Evolutionary conservation across 2,329 filamentous ascomycete genomes (phyloP).

Genomic region (Hypoxylon sp.): DNA sequence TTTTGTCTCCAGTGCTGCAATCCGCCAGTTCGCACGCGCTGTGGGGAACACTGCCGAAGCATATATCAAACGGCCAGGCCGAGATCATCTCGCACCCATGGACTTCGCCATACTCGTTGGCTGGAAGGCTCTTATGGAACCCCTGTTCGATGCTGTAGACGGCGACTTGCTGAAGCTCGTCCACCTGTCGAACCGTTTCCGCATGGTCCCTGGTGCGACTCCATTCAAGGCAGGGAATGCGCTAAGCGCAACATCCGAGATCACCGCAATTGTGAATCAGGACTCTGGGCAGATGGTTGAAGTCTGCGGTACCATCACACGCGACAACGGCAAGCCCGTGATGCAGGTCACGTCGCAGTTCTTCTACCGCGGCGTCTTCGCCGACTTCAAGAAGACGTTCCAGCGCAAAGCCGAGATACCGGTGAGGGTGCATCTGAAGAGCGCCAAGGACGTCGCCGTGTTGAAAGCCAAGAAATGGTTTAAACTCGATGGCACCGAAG

Average conservation of each 20-base stretch:
- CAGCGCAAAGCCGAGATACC: constrained; percentile 93
- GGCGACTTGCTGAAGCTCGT: constrained; percentile 94
- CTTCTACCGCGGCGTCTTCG: constrained; percentile 90
- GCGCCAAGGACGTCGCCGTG: constrained; percentile 89
- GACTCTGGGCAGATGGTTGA: constrained; percentile 98
- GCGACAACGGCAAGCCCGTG: constrained; percentile 78
- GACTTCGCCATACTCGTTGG: constrained; percentile 95
- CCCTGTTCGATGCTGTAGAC: constrained; percentile 76
- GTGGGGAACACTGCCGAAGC: constrained; percentile 37
- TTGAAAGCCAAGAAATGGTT: constrained; percentile 98
- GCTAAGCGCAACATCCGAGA: constrained; percentile 88
- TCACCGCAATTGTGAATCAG: constrained; percentile 97
- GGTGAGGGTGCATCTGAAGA: constrained; percentile 86
- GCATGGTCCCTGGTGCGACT: constrained; percentile 92
- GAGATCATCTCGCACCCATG: constrained; percentile 72
- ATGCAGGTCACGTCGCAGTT: constrained; percentile 99
- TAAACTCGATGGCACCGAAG: constrained; percentile 77
- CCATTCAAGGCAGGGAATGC: constrained; percentile 93
- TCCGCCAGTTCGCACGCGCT: constrained; percentile 36
- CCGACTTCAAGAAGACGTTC: constrained; percentile 96
- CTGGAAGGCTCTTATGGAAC: constrained; percentile 98
- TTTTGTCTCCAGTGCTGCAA: constrained; percentile 70
- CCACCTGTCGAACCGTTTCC: constrained; percentile 94
- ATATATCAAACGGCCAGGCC: constrained; percentile 35
- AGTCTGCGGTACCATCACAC: constrained; percentile 91